A percentile compares a stretch with the other conserved stretches of the same genome.
phyloP scores from a whole-genome alignment of 2,329 filamentous ascomycete species.

The Corynespora cassiicola region DNA sequence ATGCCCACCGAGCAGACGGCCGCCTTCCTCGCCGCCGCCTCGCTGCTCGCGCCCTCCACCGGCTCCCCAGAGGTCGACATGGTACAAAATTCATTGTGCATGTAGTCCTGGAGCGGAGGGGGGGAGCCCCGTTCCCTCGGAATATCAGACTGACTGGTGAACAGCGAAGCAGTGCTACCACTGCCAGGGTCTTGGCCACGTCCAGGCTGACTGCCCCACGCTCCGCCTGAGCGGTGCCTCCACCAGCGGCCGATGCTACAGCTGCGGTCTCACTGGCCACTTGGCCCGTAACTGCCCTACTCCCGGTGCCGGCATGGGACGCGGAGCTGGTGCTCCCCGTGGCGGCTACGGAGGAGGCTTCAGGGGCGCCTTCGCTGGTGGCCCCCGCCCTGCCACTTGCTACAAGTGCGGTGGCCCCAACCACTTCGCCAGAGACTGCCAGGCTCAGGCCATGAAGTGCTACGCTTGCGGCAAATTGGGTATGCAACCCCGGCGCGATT shows the following conservation, averaged over 20 bases:
- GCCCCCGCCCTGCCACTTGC: slow-evolving; percentile 69
- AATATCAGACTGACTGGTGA: slow-evolving; percentile 18
- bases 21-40: neutral
- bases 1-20: slow-evolving; percentile 5
- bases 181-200: slow-evolving; percentile 97
- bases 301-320: slow-evolving; percentile 70
- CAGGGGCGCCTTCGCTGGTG: slow-evolving; percentile 78
- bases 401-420: slow-evolving; percentile 85
- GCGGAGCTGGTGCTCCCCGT: slow-evolving; percentile 70
- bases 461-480: slow-evolving; percentile 91
- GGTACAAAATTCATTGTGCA: slow-evolving; percentile 2
- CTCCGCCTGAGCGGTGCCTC: slow-evolving; percentile 84
- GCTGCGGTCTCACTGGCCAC: slow-evolving; percentile 91
- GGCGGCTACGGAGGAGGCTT: slow-evolving; percentile 74
- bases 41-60: neutral
- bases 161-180: slow-evolving; percentile 99
- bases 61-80: neutral
- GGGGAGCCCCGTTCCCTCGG: neutral
- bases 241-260: slow-evolving; percentile 91
- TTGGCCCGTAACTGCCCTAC: slow-evolving; percentile 88
- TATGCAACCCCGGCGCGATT: slow-evolving; percentile 8
- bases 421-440: slow-evolving; percentile 98
- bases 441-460: slow-evolving; percentile 98
- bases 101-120: too few species aligned
- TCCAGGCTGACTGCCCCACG: slow-evolving; percentile 98